Conservation (phyloP, 148 eudicot species). For the Spergularia bocconei region DNA sequence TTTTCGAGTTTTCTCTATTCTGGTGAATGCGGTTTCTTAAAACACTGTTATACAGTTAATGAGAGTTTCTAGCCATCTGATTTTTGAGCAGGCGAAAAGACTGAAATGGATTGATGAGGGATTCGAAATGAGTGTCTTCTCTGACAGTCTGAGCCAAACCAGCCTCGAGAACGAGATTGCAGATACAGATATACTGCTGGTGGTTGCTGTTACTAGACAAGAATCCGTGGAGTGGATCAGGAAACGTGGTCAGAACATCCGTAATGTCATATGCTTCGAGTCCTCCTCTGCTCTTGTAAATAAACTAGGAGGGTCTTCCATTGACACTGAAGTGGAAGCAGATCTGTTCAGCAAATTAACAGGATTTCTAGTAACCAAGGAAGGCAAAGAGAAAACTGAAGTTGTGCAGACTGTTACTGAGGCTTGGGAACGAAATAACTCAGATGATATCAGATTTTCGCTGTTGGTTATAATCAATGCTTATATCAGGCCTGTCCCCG, state of each 20-base stretch:
- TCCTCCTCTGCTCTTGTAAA: slow-evolving; percentile 62
- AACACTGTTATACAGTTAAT: neutral
- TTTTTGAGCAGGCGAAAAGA: slow-evolving; percentile 58
- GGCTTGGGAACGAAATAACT: slow-evolving; percentile 85
- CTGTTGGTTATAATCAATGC: slow-evolving; percentile 78
- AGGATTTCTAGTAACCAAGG: slow-evolving; percentile 32
- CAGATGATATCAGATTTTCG: slow-evolving; percentile 91
- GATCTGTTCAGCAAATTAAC: slow-evolving; percentile 39
- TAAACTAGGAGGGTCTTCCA: slow-evolving; percentile 65
- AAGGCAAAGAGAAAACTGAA: slow-evolving; percentile 40
- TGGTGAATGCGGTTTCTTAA: neutral
- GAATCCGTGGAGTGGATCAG: slow-evolving; percentile 65
- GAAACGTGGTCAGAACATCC: slow-evolving; percentile 37
- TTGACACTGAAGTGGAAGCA: slow-evolving; percentile 32
- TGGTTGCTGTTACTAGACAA: slow-evolving; percentile 60
- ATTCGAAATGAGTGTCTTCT: slow-evolving; percentile 66
- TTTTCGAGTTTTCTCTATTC: neutral
- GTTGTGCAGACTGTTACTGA: slow-evolving; percentile 50
- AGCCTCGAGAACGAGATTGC: slow-evolving; percentile 39
- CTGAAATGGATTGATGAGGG: slow-evolving; percentile 86
- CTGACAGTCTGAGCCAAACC: slow-evolving; percentile 37
- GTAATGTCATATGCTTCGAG: slow-evolving; percentile 75
- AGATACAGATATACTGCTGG: slow-evolving; percentile 53
- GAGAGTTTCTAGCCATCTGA: neutral
- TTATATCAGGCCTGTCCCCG: slow-evolving; percentile 73